These are phyloP conservation scores for Penicillium roqueforti DNA, from an alignment of 495 filamentous ascomycete genomes.

Conservation along the genomic window DNA sequence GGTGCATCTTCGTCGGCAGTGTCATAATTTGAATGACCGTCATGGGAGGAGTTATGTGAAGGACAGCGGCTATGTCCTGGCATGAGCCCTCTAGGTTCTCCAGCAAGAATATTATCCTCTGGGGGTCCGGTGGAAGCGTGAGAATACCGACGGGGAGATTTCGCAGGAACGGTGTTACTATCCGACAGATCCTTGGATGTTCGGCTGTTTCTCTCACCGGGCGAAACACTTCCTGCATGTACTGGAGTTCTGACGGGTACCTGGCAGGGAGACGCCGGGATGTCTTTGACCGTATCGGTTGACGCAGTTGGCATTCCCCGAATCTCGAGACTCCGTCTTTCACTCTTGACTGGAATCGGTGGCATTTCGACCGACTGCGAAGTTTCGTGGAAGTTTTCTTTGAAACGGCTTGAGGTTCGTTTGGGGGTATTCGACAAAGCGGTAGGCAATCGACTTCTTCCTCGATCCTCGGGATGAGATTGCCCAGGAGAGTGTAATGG, in stretches of 20 bases:
- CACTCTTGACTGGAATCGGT: conserved; percentile 6
- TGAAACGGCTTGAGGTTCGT: conserved; percentile 6
- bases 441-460: conserved; percentile 2
- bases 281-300: not conserved
- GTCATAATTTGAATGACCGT: conserved; percentile 31
- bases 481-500: not conserved
- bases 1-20: conserved; percentile 37
- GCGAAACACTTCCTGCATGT: conserved; percentile 5
- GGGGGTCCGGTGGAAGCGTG: not conserved
- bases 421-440: not conserved
- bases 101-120: not conserved
- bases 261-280: conserved; percentile 4
- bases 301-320: not conserved
- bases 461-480: conserved; percentile 5
- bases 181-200: conserved; percentile 3
- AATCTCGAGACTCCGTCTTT: conserved; percentile 4
- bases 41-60: conserved; percentile 15
- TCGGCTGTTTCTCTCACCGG: conserved; percentile 1
- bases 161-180: not conserved
- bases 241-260: conserved; percentile 3
- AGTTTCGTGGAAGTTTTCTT: conserved; percentile 3
- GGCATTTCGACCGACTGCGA: not conserved
- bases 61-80: conserved; percentile 16
- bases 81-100: not conserved
- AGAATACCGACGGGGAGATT: not conserved